Evolutionary conservation across 164 flowering plant species (phyloP).

Genomic region (Pachysandra terminalis): DNA sequence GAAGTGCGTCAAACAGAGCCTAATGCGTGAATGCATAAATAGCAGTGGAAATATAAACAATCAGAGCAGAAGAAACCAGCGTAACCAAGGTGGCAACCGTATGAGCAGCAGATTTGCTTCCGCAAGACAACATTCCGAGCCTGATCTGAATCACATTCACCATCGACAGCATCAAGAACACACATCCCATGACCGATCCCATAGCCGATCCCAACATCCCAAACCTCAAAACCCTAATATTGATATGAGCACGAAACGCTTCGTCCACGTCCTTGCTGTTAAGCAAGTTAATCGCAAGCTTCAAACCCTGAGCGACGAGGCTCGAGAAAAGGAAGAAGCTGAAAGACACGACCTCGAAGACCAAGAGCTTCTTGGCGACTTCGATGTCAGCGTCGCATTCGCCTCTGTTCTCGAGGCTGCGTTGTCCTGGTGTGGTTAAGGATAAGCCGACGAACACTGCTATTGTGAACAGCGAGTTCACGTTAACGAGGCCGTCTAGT

Average conservation of each 20-base stretch:
- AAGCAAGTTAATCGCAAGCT: conserved; percentile 52
- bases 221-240: conserved; percentile 36
- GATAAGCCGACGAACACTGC: conserved; percentile 52
- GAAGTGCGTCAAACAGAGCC: too few species aligned
- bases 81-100: conserved; percentile 39
- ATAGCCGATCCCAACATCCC: conserved; percentile 62
- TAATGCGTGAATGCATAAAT: conserved; percentile 39
- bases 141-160: conserved; percentile 60
- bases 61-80: conserved; percentile 52
- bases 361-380: conserved; percentile 42
- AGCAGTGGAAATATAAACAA: conserved; percentile 54
- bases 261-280: conserved; percentile 46
- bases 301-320: conserved; percentile 59
- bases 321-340: conserved; percentile 70
- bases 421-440: conserved; percentile 27
- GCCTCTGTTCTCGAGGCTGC: conserved; percentile 37
- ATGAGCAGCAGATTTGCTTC: conserved; percentile 45
- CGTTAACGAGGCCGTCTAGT: conserved; percentile 48
- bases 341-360: conserved; percentile 60
- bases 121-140: conserved; percentile 55
- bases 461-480: conserved; percentile 43
- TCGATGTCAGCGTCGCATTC: conserved; percentile 43
- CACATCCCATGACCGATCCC: conserved; percentile 64
- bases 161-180: conserved; percentile 65
- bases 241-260: conserved; percentile 49